phyloP scores from a whole-genome alignment of 2,329 filamentous ascomycete genomes.

The Colletotrichum coccodes region DNA sequence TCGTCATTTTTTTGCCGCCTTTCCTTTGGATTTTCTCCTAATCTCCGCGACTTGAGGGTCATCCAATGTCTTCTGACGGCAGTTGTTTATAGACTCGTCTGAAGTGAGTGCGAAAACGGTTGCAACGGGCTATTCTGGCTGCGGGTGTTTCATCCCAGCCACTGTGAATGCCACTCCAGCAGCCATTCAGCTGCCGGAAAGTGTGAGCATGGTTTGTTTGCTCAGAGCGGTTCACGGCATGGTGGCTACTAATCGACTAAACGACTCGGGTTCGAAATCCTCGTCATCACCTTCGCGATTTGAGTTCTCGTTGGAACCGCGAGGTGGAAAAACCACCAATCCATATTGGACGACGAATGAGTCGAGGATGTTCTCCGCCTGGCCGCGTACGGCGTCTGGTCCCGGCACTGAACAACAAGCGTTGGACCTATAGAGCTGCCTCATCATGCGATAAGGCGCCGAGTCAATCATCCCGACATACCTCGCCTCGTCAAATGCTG shows the following conservation, averaged over 20 bases:
- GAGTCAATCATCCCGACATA: conserved; percentile 3
- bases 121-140: conserved; percentile 1
- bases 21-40: conserved; percentile 2
- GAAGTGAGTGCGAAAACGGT: conserved; percentile 19
- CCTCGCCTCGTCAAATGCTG: conserved; percentile 9
- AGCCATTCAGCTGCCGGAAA: neutral
- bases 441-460: neutral
- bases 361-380: neutral
- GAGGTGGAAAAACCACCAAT: neutral
- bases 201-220: neutral
- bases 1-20: neutral
- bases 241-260: neutral
- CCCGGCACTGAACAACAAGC: neutral
- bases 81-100: conserved; percentile 14
- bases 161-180: neutral
- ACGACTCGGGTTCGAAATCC: neutral
- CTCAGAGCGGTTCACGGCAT: neutral
- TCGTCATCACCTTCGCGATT: neutral
- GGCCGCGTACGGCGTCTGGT: neutral
- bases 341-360: neutral
- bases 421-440: neutral
- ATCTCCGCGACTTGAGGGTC: conserved; percentile 2
- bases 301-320: neutral
- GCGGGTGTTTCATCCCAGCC: conserved; percentile 22
- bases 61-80: conserved; percentile 26